Evolutionary conservation across 441 rosid genomes (phyloP), one percentile per base, ranked within the genome.

Genomic region (Syzygium malaccense): DNA sequence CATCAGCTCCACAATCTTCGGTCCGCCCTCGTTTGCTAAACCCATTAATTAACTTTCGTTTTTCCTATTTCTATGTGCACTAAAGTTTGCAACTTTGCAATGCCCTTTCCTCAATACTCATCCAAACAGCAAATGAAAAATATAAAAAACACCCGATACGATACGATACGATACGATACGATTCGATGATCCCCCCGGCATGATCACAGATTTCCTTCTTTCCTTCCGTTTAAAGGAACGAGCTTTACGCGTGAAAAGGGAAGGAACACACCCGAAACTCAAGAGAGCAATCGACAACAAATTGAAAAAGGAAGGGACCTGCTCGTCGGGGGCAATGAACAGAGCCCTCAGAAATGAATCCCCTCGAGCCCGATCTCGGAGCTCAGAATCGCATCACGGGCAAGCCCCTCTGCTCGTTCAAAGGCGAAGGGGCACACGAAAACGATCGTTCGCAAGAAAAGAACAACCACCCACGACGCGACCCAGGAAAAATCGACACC

Each of bases 351-450:
- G 19, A 89, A 89, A 85, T 12, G 91, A 92, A 86, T 66, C 90
- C 86, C 86, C 60, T 75, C 45, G 9, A 26, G 88, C 87, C 90
- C 91, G 91, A 93, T 92, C 92, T 71, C 64, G 79, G 13, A 89
- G 91, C 93, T 90, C 93, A 94, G 86, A 88, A 91, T 87, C 64
- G 90, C 93, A 93, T 91, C 91, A 89, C 89, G 87, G 68, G 49
- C 55, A 33, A 28, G 86, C 83, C 83, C 51, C 32, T 37, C 83
- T 23, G 83, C 51, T 23, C 83, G 25, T 75, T 41, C 83, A 12
- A 75, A 37, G 51, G 41, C 49, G 3, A 55, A 55, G 53, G n/a
- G 49, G 56, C 87, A 30, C 19, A 41, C 56, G 14, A 83, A 32
- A 41, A 8, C 49, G 55, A 33, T 55, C 60, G 66, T 66, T 33